Evolutionary conservation across 164 flowering plant species (phyloP).

Genomic region (Annona squamosa): DNA sequence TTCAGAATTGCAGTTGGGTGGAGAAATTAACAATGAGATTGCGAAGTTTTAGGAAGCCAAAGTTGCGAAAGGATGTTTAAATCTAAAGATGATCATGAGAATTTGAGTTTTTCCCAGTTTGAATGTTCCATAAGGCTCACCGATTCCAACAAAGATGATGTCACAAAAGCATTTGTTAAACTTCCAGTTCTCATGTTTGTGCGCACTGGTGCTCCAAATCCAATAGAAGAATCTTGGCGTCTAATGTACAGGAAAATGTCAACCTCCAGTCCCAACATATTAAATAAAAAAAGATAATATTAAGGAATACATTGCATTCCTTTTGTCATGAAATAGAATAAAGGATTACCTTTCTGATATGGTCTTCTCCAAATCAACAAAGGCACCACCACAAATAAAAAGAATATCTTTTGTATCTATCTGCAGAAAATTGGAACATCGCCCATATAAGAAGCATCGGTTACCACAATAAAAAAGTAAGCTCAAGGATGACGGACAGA

Average conservation of each 20-base stretch:
- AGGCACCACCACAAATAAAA: slow-evolving; percentile 98
- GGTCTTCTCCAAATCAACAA: slow-evolving; percentile 90
- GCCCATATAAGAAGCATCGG: background rate
- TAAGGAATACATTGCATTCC: background rate
- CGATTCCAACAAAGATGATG: slow-evolving; percentile 75
- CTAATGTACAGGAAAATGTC: slow-evolving; percentile 25
- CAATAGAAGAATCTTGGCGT: slow-evolving; percentile 97
- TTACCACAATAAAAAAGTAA: background rate
- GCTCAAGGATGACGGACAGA: background rate
- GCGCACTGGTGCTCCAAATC: slow-evolving; percentile 98
- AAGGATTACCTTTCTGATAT: slow-evolving; percentile 80
- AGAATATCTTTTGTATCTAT: slow-evolving; percentile 95
- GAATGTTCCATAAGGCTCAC: slow-evolving; percentile 33
- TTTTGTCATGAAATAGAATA: slow-evolving; percentile 7
- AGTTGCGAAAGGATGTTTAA: background rate
- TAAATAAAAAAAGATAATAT: slow-evolving; percentile 2
- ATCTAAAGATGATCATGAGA: background rate
- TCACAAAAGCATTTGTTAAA: slow-evolving; percentile 52
- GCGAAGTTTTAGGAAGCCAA: background rate
- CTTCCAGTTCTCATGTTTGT: slow-evolving; percentile 87
- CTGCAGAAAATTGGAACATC: slow-evolving; percentile 30
- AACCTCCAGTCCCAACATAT: background rate
- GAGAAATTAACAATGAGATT: background rate
- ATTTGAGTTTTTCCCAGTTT: background rate
- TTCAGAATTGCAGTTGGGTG: slow-evolving; percentile 2